A percentile compares a stretch with the other conserved stretches of the same genome.
Conservation (phyloP, 371 early-diverging fungal genomes). For the Rhizopus sp. region DNA sequence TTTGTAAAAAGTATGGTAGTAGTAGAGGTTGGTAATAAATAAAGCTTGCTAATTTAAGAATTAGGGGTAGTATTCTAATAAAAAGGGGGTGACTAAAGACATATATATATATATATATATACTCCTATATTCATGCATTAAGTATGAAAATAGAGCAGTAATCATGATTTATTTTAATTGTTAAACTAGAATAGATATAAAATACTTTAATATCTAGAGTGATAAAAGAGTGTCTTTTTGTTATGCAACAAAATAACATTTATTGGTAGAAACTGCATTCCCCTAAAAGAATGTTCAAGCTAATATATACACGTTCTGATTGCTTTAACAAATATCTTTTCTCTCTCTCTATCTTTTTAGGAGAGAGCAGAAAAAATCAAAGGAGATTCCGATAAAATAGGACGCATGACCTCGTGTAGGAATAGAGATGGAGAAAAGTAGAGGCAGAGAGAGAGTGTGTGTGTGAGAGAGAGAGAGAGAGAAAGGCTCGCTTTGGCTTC, state of each 20-base stretch:
- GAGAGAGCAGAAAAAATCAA: not conserved
- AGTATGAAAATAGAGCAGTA: not conserved
- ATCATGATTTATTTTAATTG: not conserved
- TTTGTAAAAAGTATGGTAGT: not conserved
- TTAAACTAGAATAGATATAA: no score
- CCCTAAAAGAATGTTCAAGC: not conserved
- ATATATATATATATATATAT: no score
- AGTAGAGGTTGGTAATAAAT: constrained; percentile 1
- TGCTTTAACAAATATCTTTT: not conserved
- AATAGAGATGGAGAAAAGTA: not conserved
- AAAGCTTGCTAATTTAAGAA: constrained; percentile 6
- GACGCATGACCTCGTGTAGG: constrained; percentile 4
- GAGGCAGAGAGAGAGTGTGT: no score
- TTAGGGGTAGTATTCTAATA: not conserved
- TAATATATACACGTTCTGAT: not conserved
- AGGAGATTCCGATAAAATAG: constrained; percentile 7
- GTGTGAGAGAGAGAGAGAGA: no score
- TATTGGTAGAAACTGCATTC: not conserved
- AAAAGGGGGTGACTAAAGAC: not conserved
- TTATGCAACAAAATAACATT: no score
- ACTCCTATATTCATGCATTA: constrained; percentile 2
- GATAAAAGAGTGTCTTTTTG: no score
- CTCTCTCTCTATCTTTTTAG: not conserved
- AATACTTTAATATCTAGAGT: no score
- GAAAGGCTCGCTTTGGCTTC: not conserved